These are phyloP conservation scores for Diaporthe capsici DNA, from an alignment of 2,329 filamentous ascomycete species.

Conservation along the genomic window DNA sequence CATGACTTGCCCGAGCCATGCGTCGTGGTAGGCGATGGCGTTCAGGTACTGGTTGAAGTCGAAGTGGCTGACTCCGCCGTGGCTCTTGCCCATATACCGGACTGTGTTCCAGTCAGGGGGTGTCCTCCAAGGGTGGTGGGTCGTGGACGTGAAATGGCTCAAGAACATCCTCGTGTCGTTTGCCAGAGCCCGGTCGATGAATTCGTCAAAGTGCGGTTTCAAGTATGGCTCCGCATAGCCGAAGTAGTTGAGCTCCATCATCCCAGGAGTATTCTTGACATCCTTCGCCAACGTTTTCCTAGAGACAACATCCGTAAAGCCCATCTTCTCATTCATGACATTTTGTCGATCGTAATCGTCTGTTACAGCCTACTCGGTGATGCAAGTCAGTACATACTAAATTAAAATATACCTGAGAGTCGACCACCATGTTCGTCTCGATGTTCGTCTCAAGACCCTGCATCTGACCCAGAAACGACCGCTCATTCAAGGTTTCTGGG, in stretches of 20 bases:
- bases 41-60: constrained; percentile 58
- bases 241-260: constrained; percentile 55
- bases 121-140: constrained; percentile 59
- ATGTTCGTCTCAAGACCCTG: neutral
- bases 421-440: neutral
- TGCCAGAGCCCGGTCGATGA: constrained; percentile 49
- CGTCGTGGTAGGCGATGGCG: constrained; percentile 55
- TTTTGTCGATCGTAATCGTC: constrained; percentile 53
- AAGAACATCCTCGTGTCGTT: constrained; percentile 52
- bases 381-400: neutral
- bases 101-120: constrained; percentile 48
- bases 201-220: constrained; percentile 54
- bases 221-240: constrained; percentile 58
- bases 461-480: neutral
- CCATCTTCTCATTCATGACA: constrained; percentile 50
- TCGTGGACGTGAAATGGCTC: constrained; percentile 53
- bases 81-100: constrained; percentile 45
- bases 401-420: neutral
- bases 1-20: constrained; percentile 56
- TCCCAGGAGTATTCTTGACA: constrained; percentile 1
- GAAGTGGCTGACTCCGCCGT: constrained; percentile 48
- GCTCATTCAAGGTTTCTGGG: neutral
- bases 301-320: constrained; percentile 47
- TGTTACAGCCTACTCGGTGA: constrained; percentile 47
- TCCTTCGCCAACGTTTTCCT: constrained; percentile 31